Base-by-base conservation (phyloP, 169 alveolate genomes). In the Plasmodium gallinaceum region DNA sequence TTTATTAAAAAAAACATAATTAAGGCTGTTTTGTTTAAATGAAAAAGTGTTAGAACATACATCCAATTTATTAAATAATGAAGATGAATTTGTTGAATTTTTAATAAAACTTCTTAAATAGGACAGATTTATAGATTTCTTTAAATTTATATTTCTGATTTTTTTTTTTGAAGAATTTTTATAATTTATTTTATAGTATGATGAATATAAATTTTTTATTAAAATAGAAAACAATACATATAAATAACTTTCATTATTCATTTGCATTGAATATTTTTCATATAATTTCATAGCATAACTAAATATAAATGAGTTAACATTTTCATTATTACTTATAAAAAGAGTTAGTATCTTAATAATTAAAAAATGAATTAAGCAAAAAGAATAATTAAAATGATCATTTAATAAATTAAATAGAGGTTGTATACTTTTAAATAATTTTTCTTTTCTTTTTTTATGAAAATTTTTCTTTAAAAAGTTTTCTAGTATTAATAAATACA, bases 331-430 rank as follows among this genome's bases (percentile, higher is more conserved):
- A 18, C 88, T 22, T 24, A 86, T 58, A 43, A 86, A 86, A 71
- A 43, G 54, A 7, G 76, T 42, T 70, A 86, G 5, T 9, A 20
- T 58, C 71, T 71, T 86, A 60, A 86, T 61, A 16, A 71, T 60
- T 18, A 86, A 52, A 16, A 51, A 3, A 45, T 57, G 26, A 22
- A 86, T 18, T 5, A 86, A 69, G 9, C 18, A 46, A 71, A 48
- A 48, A 22, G 5, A 14, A 9, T 20, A 8, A 61, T 61, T 65
- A 61, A 61, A 75, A 75, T 75, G 58, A 51, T 32, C 60, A 42
- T 52, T 83, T 57, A 83, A 26, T 68, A 68, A 42, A 68, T 86
- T 70, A 86, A 86, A 70, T 57, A 86, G 12, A 20, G 87, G 88
- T 24, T 70, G 22, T 48, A 86, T 57, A 32, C 68, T 22, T 37